Percentiles rank a stretch among this genome's conserved stretches.
Conservation (phyloP, 108 stramenopile genomes). For the Fragilariopsis cylindrus region DNA sequence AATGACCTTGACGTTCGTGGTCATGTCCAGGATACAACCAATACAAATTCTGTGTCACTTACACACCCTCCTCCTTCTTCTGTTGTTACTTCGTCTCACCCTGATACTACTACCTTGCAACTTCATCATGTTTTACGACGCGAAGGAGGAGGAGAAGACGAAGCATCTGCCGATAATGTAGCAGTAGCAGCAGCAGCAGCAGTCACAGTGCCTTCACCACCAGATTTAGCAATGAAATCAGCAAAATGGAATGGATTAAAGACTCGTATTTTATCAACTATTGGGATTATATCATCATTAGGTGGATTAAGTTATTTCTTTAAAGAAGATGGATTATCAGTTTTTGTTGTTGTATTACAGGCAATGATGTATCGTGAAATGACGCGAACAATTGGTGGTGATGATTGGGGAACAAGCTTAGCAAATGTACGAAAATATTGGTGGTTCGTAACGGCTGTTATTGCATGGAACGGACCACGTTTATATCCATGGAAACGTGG, state of each 20-base stretch:
- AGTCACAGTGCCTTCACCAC: background rate
- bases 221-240: constrained; percentile 13
- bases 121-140: constrained; percentile 4
- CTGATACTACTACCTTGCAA: background rate
- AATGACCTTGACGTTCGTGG: background rate
- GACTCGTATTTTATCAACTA: constrained; percentile 36
- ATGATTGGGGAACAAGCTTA: constrained; percentile 18
- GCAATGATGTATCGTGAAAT: constrained; percentile 49
- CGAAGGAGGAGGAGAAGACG: constrained; percentile 1
- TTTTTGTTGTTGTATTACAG: constrained; percentile 49
- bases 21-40: background rate
- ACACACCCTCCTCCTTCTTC: background rate
- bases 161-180: background rate
- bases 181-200: background rate
- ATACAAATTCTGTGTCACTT: background rate
- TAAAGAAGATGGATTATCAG: constrained; percentile 54
- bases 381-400: constrained; percentile 42
- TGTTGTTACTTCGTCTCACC: background rate
- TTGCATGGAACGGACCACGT: constrained; percentile 27
- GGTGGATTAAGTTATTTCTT: constrained; percentile 23
- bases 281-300: constrained; percentile 51
- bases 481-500: constrained; percentile 36
- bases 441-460: constrained; percentile 57
- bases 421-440: constrained; percentile 51
- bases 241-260: constrained; percentile 7